These are phyloP conservation scores for Amaranthus hypochondriacus DNA, from an alignment of 148 eudicot genomes.

Conservation along the genomic window DNA sequence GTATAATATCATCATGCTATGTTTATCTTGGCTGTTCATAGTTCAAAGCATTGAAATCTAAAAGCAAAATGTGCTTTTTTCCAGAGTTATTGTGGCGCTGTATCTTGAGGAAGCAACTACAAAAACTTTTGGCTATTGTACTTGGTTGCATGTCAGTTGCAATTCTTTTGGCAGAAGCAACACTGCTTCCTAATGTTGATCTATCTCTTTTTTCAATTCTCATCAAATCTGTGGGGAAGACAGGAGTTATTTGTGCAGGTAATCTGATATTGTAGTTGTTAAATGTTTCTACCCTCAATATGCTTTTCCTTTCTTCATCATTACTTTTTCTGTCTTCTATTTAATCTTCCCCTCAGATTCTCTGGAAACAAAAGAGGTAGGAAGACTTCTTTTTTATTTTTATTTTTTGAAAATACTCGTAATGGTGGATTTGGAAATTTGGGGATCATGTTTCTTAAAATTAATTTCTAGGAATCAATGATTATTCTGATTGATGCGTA, in stretches of 20 bases:
- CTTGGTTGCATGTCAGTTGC: constrained; percentile 98
- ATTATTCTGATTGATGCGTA: not conserved
- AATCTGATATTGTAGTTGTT: constrained; percentile 13
- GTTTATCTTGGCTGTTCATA: not conserved
- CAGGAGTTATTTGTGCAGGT: constrained; percentile 92
- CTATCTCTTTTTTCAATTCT: constrained; percentile 87
- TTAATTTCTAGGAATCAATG: not conserved
- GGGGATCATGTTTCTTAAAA: not conserved
- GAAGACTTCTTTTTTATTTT: too few relatives aligned
- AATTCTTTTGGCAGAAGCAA: constrained; percentile 97
- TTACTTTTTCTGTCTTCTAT: not conserved
- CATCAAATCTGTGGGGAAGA: constrained; percentile 62
- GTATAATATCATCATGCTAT: not conserved
- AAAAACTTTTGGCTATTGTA: constrained; percentile 64
- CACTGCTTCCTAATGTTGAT: constrained; percentile 78
- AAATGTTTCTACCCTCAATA: not conserved
- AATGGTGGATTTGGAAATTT: not conserved
- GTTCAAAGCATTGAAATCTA: not conserved
- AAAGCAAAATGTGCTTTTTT: constrained; percentile 8
- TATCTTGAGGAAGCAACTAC: constrained; percentile 61
- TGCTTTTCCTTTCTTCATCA: not conserved
- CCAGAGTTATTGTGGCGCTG: constrained; percentile 91
- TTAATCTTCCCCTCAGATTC: too few relatives aligned
- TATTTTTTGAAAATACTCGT: too few relatives aligned
- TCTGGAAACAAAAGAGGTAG: too few relatives aligned